These are phyloP conservation scores for Poterioochromonas sp. DNA, from an alignment of 352 stramenopile species.

Conservation along the genomic window DNA sequence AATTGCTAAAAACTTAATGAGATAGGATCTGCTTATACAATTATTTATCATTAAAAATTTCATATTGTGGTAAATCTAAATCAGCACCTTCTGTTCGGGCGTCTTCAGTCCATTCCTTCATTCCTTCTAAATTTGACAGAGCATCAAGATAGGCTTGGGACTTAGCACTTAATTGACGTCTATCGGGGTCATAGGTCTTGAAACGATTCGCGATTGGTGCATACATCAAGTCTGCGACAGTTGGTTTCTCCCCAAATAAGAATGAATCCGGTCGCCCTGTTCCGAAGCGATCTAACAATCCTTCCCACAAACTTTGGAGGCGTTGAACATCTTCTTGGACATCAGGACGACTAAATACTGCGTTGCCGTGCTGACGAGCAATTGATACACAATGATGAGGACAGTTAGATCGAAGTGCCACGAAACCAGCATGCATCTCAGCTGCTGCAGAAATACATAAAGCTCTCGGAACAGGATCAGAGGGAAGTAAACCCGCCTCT, in stretches of 20 bases:
- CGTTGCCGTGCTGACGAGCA: not conserved
- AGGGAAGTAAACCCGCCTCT: not conserved
- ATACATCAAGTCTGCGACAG: not conserved
- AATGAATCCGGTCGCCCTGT: not conserved
- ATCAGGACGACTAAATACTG: not conserved
- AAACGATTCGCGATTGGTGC: not conserved
- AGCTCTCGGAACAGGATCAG: not conserved
- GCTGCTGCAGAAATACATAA: not conserved
- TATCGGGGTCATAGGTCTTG: not conserved
- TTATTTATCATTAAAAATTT: constrained; percentile 11
- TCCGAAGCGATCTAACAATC: not conserved
- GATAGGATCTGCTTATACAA: not conserved
- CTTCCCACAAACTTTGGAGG: not conserved
- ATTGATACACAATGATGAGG: not conserved
- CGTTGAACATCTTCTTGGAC: not conserved
- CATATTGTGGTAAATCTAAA: not conserved
- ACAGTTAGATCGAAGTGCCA: not conserved
- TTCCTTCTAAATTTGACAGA: not conserved
- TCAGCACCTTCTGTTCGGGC: not conserved
- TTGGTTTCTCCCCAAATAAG: not conserved
- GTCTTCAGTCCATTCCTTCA: not conserved
- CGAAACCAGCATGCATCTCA: constrained; percentile 4
- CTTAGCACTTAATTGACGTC: not conserved
- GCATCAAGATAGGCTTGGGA: not conserved
- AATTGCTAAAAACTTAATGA: not conserved